Percentiles rank a stretch among this genome's conserved stretches.
phyloP scores from a whole-genome alignment of 2,329 filamentous ascomycete genomes.

The Nemania sp. region DNA sequence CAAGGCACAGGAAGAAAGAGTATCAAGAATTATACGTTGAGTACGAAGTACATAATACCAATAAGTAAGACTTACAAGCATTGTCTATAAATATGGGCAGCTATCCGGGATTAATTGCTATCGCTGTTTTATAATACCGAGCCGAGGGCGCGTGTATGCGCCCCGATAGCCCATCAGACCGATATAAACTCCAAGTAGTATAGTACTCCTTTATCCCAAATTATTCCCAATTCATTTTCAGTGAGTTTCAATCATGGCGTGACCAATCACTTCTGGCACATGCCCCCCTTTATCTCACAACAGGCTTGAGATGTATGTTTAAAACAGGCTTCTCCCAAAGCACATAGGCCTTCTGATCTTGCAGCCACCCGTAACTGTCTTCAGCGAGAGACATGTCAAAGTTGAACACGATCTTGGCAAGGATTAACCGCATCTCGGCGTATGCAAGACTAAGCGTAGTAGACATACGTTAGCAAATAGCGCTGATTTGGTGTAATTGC shows the following conservation, averaged over 20 bases:
- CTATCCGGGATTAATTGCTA: too few relatives aligned
- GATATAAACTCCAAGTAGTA: too few relatives aligned
- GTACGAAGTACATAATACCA: too few relatives aligned
- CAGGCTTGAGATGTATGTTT: slow-evolving; percentile 35
- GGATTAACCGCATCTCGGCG: slow-evolving; percentile 47
- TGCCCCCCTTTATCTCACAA: neutral
- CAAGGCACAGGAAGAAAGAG: too few relatives aligned
- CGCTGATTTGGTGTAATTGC: too few relatives aligned
- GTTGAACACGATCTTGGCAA: slow-evolving; percentile 43
- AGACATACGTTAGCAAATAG: neutral
- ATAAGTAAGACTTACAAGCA: too few relatives aligned
- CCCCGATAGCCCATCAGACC: too few relatives aligned
- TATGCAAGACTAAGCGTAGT: slow-evolving; percentile 42
- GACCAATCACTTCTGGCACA: neutral
- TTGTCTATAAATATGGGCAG: too few relatives aligned
- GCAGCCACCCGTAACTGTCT: slow-evolving; percentile 36
- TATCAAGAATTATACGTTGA: too few relatives aligned
- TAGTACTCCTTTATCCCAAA: too few relatives aligned
- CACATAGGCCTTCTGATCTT: slow-evolving; percentile 36
- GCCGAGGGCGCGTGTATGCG: too few relatives aligned
- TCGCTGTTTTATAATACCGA: too few relatives aligned
- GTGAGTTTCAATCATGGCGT: neutral
- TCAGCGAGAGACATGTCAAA: slow-evolving; percentile 43
- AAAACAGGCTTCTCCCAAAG: slow-evolving; percentile 42
- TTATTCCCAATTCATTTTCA: neutral